phyloP scores from a whole-genome alignment of 768 basidiomycete genomes.

The Leccinum subgranulosum region DNA sequence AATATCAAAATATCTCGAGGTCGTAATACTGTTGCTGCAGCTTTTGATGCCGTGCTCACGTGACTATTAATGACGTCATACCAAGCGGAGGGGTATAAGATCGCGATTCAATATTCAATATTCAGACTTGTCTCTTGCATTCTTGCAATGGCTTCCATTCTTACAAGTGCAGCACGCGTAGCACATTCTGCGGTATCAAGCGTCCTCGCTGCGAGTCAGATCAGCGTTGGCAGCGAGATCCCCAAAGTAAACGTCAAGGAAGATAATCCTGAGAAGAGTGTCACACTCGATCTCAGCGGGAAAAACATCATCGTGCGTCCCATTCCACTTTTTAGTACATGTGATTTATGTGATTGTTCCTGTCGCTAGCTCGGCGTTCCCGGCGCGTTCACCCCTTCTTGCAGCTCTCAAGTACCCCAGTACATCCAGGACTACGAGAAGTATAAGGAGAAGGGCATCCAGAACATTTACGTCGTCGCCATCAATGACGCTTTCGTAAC shows the following conservation, averaged over 20 bases:
- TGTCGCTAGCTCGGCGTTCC: slow-evolving; percentile 62
- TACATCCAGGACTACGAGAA: slow-evolving; percentile 66
- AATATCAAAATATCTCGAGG: slow-evolving; percentile 67
- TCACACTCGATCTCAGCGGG: slow-evolving; percentile 47
- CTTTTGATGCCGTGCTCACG: too few species aligned
- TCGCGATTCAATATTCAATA: too few species aligned
- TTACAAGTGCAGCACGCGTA: slow-evolving; percentile 45
- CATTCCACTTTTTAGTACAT: background rate
- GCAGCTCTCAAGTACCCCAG: slow-evolving; percentile 57
- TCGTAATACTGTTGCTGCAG: too few species aligned
- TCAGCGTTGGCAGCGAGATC: slow-evolving; percentile 38
- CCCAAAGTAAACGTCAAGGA: slow-evolving; percentile 58
- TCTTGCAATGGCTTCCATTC: slow-evolving; percentile 43
- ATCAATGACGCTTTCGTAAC: slow-evolving; percentile 81
- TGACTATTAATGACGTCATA: too few species aligned
- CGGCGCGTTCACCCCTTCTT: slow-evolving; percentile 73
- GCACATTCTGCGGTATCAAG: slow-evolving; percentile 55
- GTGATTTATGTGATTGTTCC: background rate
- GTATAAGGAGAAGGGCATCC: slow-evolving; percentile 76
- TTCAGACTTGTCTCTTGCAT: too few species aligned
- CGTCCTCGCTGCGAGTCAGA: slow-evolving; percentile 46
- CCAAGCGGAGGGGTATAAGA: too few species aligned
- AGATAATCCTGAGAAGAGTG: slow-evolving; percentile 42
- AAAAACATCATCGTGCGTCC: slow-evolving; percentile 61
- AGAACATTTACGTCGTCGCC: slow-evolving; percentile 65